A percentile compares a stretch with the other conserved stretches of the same genome.
These are phyloP conservation scores for Hypoxylon fragiforme DNA, from an alignment of 495 filamentous ascomycete genomes.

Conservation along the genomic window DNA sequence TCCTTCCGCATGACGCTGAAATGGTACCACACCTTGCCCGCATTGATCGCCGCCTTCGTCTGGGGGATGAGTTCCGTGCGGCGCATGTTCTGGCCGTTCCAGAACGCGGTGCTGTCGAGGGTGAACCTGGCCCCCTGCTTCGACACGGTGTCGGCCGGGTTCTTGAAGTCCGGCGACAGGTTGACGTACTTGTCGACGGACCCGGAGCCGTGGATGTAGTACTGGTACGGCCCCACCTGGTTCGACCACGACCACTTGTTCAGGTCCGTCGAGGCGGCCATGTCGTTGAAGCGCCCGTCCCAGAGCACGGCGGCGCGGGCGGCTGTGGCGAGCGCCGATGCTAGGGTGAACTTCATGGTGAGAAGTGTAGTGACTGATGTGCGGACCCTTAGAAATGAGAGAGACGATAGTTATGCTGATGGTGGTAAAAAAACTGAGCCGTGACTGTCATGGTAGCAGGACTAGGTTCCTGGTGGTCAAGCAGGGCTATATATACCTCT, in stretches of 20 bases:
- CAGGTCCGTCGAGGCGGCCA: constrained; percentile 53
- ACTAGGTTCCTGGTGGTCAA: background rate
- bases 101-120: constrained; percentile 61
- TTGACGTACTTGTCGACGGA: constrained; percentile 61
- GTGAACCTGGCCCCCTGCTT: constrained; percentile 65
- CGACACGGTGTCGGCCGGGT: constrained; percentile 61
- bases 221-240: constrained; percentile 70
- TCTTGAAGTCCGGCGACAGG: constrained; percentile 57
- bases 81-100: constrained; percentile 64
- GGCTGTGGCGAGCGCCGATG: constrained; percentile 21
- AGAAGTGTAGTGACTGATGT: background rate
- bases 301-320: constrained; percentile 53
- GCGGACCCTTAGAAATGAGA: background rate
- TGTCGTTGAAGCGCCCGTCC: constrained; percentile 65
- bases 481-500: constrained; percentile 13
- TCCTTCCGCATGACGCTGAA: constrained; percentile 60
- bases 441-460: background rate
- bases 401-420: background rate
- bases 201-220: constrained; percentile 69
- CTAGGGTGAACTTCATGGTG: constrained; percentile 34
- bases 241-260: constrained; percentile 66
- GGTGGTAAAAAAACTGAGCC: background rate
- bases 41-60: constrained; percentile 60
- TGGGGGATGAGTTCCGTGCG: constrained; percentile 68
- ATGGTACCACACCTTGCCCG: constrained; percentile 65